Evolutionary conservation across 78 protist species (phyloP).

Genomic region (Blattamonas nauphoetae): DNA sequence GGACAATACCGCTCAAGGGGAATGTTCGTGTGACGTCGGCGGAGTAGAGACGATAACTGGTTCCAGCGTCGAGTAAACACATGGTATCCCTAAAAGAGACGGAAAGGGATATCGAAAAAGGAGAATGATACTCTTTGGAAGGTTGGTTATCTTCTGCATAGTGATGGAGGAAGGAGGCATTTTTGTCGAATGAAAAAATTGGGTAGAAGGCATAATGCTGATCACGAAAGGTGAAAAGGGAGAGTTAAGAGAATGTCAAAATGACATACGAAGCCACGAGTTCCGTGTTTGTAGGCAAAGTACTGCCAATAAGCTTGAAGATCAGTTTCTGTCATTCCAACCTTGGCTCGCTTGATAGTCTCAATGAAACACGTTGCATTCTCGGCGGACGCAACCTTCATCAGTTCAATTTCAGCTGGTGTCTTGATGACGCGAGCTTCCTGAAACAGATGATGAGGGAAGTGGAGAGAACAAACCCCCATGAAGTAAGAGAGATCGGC

Average conservation of each 20-base stretch:
- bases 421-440: slow-evolving; percentile 4
- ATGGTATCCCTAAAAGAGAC: not conserved
- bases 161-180: not conserved
- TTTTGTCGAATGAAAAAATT: not conserved
- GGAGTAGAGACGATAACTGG: not conserved
- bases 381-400: not conserved
- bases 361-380: not conserved
- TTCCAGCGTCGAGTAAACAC: not conserved
- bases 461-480: not conserved
- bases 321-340: not conserved
- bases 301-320: not conserved
- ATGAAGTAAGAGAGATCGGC: not conserved
- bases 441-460: not conserved
- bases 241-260: not conserved
- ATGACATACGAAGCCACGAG: not conserved
- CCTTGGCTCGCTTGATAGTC: not conserved
- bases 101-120: not conserved
- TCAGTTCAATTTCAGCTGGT: not conserved
- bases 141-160: not conserved
- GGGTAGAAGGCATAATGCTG: not conserved
- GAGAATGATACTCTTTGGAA: not conserved
- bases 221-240: not conserved
- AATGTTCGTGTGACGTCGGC: not conserved
- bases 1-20: too few relatives aligned
- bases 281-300: not conserved